Conservation (phyloP, 1,284 basidiomycete genomes). For the Cerioporus squamosus region DNA sequence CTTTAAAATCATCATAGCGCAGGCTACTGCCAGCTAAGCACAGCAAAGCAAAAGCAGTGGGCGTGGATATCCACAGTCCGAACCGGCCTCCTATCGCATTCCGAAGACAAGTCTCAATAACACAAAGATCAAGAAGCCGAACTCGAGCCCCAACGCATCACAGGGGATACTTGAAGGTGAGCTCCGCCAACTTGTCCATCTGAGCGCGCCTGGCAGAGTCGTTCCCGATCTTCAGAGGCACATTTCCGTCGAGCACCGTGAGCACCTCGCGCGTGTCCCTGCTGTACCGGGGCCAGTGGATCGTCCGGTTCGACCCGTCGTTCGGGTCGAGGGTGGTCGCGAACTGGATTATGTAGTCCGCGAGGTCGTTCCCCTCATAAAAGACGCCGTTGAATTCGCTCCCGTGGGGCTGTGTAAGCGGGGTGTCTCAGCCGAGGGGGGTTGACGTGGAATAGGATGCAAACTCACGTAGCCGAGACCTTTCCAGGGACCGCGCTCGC, state of each 20-base stretch:
- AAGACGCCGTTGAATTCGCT: background rate
- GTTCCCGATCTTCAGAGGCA: slow-evolving; percentile 7
- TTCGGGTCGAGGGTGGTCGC: slow-evolving; percentile 33
- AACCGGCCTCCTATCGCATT: no score
- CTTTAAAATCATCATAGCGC: no score
- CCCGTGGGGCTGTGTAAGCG: no score
- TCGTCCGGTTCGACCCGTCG: slow-evolving; percentile 17
- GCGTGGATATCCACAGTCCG: no score
- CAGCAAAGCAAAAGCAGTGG: no score
- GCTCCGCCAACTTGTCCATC: background rate
- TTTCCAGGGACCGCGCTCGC: no score
- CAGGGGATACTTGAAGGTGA: background rate
- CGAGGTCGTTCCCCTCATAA: slow-evolving; percentile 7
- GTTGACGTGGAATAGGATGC: no score
- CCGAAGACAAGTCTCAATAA: no score
- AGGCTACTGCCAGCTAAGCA: no score
- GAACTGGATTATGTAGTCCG: slow-evolving; percentile 17
- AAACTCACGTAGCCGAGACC: no score
- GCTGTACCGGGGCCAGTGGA: slow-evolving; percentile 26
- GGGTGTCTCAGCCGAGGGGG: no score
- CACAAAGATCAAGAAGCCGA: no score
- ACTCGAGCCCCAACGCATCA: background rate
- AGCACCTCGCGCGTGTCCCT: slow-evolving; percentile 7
- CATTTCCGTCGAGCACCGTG: slow-evolving; percentile 17
- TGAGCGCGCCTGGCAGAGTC: background rate